Evolutionary conservation across 1,139 yeast species (phyloP).

Genomic region (Debaryomyces fabryi): DNA sequence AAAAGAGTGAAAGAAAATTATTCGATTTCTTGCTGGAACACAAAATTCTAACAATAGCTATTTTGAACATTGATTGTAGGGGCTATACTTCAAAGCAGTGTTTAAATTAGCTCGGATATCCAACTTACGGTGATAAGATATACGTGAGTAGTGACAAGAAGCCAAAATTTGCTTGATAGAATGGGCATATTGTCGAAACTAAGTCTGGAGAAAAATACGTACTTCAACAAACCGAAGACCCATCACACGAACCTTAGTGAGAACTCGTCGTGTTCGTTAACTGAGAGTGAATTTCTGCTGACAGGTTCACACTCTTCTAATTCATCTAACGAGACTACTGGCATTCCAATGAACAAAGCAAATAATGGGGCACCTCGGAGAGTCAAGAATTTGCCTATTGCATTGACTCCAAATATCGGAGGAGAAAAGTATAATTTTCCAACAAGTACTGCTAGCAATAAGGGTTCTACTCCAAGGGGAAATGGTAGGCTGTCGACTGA

Average conservation of each 20-base stretch:
- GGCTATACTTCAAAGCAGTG: not conserved
- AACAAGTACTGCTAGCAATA: not conserved
- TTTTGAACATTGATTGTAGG: slow-evolving; percentile 1
- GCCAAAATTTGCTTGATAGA: not conserved
- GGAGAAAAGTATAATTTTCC: slow-evolving; percentile 3
- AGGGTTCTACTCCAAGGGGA: not conserved
- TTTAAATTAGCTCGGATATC: not conserved
- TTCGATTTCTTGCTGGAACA: not conserved
- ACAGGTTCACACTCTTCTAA: slow-evolving; percentile 37
- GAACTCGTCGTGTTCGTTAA: slow-evolving; percentile 22
- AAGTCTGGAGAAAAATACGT: slow-evolving; percentile 15
- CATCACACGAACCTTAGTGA: slow-evolving; percentile 1
- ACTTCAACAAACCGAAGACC: slow-evolving; percentile 6
- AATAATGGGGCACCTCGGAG: slow-evolving; percentile 8
- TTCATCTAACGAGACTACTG: slow-evolving; percentile 28
- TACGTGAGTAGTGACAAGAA: not conserved
- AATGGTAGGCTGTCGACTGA: not conserved
- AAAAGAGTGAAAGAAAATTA: not conserved
- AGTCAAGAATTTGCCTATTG: slow-evolving; percentile 12
- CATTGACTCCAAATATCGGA: slow-evolving; percentile 14
- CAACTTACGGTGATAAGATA: not conserved
- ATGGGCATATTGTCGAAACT: slow-evolving; percentile 27
- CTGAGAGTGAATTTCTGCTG: slow-evolving; percentile 37
- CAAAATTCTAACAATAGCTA: slow-evolving; percentile 1
- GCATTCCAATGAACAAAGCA: not conserved